phyloP scores from a whole-genome alignment of 164 flowering plant genomes.

The Berberis thunbergii region DNA sequence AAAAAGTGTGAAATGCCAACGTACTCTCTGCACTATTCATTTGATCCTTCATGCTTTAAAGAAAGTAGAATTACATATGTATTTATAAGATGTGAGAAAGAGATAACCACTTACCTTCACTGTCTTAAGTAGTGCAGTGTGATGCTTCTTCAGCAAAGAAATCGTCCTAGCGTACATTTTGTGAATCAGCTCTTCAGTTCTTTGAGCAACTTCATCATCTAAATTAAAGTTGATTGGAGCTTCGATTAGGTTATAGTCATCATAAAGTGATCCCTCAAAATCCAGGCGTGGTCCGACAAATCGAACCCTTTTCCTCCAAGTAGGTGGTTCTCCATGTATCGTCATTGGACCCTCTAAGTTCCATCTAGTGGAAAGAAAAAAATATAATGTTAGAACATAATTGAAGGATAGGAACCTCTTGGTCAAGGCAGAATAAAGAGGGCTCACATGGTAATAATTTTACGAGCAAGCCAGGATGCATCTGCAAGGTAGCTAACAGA shows the following conservation, averaged over 20 bases:
- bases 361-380: constrained; percentile 47
- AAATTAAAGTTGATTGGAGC: constrained; percentile 69
- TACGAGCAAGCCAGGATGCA: constrained; percentile 99
- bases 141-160: constrained; percentile 51
- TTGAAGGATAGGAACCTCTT: background rate
- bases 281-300: constrained; percentile 88
- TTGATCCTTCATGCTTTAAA: no score
- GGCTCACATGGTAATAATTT: constrained; percentile 78
- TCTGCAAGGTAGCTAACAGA: constrained; percentile 81
- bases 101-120: constrained; percentile 48
- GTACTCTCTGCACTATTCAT: no score
- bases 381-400: constrained; percentile 3
- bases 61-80: background rate
- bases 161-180: constrained; percentile 52
- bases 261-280: constrained; percentile 87
- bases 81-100: background rate
- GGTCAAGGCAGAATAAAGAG: constrained; percentile 3
- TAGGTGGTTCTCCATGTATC: constrained; percentile 85
- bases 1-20: no score
- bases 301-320: constrained; percentile 64
- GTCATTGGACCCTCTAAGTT: constrained; percentile 87
- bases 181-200: constrained; percentile 56
- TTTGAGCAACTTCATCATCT: constrained; percentile 71
- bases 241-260: constrained; percentile 60
- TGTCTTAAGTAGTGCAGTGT: constrained; percentile 77